Conservation (phyloP, 2,329 filamentous ascomycete species). For the Neocucurbitaria cava region DNA sequence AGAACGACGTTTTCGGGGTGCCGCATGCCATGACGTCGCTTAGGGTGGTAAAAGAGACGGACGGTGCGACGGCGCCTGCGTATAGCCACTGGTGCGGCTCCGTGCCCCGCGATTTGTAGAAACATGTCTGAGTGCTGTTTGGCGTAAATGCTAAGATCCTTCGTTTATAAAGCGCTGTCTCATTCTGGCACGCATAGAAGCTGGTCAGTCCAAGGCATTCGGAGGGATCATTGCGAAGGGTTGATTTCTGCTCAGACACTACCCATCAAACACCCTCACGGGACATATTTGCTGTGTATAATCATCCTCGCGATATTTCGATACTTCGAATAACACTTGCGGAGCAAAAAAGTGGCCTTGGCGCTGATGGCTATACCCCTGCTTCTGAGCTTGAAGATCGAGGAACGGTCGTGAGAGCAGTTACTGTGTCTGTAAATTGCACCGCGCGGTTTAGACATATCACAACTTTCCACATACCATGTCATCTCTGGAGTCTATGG, state of each 20-base stretch:
- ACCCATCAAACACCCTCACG: not conserved
- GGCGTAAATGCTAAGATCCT: not conserved
- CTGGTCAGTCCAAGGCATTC: not conserved
- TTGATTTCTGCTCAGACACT: not conserved
- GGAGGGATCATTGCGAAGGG: conserved; percentile 2
- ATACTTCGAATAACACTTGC: not conserved
- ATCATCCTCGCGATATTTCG: not conserved
- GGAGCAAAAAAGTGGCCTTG: not conserved
- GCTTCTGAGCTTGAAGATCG: conserved; percentile 9
- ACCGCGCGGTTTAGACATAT: not conserved
- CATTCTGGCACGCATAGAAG: not conserved
- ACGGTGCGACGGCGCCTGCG: conserved; percentile 5
- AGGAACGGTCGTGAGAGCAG: not conserved
- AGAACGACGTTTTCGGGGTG: conserved; percentile 20
- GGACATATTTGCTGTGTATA: not conserved
- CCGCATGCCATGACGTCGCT: conserved; percentile 21
- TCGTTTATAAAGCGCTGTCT: not conserved
- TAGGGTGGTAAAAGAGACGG: conserved; percentile 9
- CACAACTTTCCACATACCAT: not conserved
- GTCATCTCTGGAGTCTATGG: not conserved
- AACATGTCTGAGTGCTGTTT: conserved; percentile 1
- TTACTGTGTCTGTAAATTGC: not conserved
- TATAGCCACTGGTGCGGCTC: conserved; percentile 16
- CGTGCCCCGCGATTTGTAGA: conserved; percentile 22
- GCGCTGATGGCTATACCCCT: conserved; percentile 5